Percentiles rank a stretch among this genome's conserved stretches.
phyloP scores from a whole-genome alignment of 768 basidiomycete species.

The Boletus barrowsii region DNA sequence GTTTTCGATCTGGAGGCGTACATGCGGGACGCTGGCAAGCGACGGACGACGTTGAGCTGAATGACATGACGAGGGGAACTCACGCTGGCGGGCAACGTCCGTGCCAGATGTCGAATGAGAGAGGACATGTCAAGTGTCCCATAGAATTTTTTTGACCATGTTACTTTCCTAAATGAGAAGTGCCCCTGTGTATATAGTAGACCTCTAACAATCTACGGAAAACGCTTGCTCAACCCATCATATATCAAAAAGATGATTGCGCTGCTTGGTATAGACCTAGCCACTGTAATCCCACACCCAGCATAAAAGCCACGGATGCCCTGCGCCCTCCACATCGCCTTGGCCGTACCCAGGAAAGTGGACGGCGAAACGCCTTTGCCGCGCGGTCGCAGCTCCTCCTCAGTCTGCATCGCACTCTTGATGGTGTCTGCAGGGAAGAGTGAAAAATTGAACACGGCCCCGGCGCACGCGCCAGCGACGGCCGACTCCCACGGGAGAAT shows the following conservation, averaged over 20 bases:
- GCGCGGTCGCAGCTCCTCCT: conserved; percentile 74
- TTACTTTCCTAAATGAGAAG: background rate
- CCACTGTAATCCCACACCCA: conserved; percentile 89
- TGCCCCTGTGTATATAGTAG: background rate
- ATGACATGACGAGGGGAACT: background rate
- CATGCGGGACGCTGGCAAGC: conserved; percentile 8
- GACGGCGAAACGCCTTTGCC: conserved; percentile 31
- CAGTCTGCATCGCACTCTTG: conserved; percentile 94
- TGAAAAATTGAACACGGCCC: conserved; percentile 81
- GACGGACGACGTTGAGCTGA: background rate
- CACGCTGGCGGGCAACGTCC: background rate
- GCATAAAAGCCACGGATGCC: conserved; percentile 87
- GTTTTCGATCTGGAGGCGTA: conserved; percentile 31
- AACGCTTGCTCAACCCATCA: conserved; percentile 62
- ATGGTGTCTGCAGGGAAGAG: conserved; percentile 94
- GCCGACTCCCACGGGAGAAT: conserved; percentile 81
- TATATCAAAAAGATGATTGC: conserved; percentile 93
- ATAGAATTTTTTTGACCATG: too few relatives aligned
- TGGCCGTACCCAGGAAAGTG: conserved; percentile 57
- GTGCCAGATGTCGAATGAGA: conserved; percentile 6
- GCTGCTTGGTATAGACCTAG: conserved; percentile 81
- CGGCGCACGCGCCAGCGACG: conserved; percentile 82
- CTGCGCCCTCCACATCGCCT: conserved; percentile 67
- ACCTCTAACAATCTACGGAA: conserved; percentile 37
- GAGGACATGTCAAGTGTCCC: conserved; percentile 5